Conservation (phyloP, 2,329 filamentous ascomycete species). For the Sordariomycetes sp. region DNA sequence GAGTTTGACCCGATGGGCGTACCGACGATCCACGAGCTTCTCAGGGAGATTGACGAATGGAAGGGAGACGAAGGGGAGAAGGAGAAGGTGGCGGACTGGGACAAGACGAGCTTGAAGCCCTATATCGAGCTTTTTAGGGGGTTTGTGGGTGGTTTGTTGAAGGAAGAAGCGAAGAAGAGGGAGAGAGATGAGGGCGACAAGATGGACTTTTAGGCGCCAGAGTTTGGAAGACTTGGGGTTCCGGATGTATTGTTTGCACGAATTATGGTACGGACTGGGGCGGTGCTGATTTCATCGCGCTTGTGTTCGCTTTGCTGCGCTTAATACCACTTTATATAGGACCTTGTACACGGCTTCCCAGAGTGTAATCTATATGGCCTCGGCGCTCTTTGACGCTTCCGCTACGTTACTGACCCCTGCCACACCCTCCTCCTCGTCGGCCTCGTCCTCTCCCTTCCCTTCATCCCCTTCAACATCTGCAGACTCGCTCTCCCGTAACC, state of each 20-base stretch:
- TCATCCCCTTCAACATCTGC: slow-evolving; percentile 8
- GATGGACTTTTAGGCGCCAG: slow-evolving; percentile 38
- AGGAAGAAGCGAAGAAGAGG: slow-evolving; percentile 53
- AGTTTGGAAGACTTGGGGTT: neutral
- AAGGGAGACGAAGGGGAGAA: slow-evolving; percentile 32
- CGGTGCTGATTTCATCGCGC: neutral
- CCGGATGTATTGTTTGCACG: neutral
- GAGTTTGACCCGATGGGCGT: slow-evolving; percentile 79
- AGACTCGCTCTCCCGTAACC: slow-evolving; percentile 35
- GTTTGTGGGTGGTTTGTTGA: slow-evolving; percentile 70
- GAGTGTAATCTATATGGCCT: neutral
- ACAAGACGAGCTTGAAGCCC: slow-evolving; percentile 90
- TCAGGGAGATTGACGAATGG: slow-evolving; percentile 82
- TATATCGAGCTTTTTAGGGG: slow-evolving; percentile 83
- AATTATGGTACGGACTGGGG: neutral
- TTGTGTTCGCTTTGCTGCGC: neutral
- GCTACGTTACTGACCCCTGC: neutral
- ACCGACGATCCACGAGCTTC: slow-evolving; percentile 75
- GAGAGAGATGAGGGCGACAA: slow-evolving; percentile 37
- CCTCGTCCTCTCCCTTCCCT: slow-evolving; percentile 7
- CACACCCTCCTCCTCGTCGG: slow-evolving; percentile 5
- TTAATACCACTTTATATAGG: neutral
- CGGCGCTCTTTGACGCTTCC: neutral
- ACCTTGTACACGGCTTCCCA: neutral
- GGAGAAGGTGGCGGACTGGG: slow-evolving; percentile 64